These are phyloP conservation scores for Fusarium dlaminii DNA, from an alignment of 2,329 filamentous ascomycete species.

Conservation along the genomic window DNA sequence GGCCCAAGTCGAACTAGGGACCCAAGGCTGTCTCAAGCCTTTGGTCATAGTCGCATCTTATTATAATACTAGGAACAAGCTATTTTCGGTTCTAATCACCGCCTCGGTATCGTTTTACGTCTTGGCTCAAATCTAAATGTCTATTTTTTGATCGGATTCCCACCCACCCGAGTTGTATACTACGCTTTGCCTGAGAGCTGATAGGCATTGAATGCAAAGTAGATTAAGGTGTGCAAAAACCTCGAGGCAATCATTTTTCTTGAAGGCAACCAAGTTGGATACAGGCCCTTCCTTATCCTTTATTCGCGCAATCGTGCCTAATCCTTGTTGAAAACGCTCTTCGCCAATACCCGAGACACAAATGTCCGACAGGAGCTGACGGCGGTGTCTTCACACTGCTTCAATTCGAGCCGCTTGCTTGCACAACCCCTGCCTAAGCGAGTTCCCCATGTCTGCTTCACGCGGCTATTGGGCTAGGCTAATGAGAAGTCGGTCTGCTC, in stretches of 20 bases:
- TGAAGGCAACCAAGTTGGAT: not conserved
- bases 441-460: constrained; percentile 2
- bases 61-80: constrained; percentile 4
- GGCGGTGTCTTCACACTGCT: constrained; percentile 7
- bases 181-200: not conserved
- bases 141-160: not conserved
- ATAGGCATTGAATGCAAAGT: not conserved
- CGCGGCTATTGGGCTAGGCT: constrained; percentile 21
- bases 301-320: constrained; percentile 24
- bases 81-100: constrained; percentile 5
- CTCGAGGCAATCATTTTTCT: not conserved
- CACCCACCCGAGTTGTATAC: not conserved
- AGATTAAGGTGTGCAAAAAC: not conserved
- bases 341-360: constrained; percentile 33
- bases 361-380: constrained; percentile 27
- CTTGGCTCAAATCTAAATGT: not conserved
- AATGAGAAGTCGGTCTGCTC: constrained; percentile 17
- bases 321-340: constrained; percentile 17
- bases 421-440: constrained; percentile 24
- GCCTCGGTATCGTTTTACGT: not conserved
- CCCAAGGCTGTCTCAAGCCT: constrained; percentile 3
- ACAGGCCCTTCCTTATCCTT: not conserved
- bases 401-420: constrained; percentile 19
- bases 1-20: not conserved
- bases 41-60: not conserved